Conservation (phyloP, 768 basidiomycete genomes). For the Coprinopsis sp. region DNA sequence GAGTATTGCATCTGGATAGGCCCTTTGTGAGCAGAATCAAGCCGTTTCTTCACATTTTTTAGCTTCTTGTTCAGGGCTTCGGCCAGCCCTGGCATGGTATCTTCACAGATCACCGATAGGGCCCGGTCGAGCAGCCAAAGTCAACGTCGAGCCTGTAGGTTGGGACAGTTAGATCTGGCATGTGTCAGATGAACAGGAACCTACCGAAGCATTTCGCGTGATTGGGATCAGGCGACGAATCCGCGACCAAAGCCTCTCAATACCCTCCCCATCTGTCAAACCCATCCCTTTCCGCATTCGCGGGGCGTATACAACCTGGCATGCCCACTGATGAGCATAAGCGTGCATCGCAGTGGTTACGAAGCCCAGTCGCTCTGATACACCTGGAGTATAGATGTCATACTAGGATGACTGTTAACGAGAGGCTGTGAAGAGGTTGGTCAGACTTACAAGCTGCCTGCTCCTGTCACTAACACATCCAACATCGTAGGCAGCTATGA, state of each 20-base stretch:
- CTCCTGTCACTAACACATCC: slow-evolving; percentile 26
- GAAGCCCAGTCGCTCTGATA: slow-evolving; percentile 19
- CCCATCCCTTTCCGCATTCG: slow-evolving; percentile 22
- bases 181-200: slow-evolving; percentile 6
- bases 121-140: slow-evolving; percentile 30
- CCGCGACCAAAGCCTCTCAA: slow-evolving; percentile 30
- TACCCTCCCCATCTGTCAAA: slow-evolving; percentile 30
- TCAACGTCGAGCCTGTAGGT: slow-evolving; percentile 14
- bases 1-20: too few relatives aligned
- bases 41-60: too few relatives aligned
- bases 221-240: slow-evolving; percentile 29
- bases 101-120: slow-evolving; percentile 19
- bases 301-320: slow-evolving; percentile 30
- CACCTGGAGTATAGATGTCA: slow-evolving; percentile 17
- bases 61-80: too few relatives aligned
- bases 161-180: background rate
- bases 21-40: too few relatives aligned
- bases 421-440: background rate
- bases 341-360: slow-evolving; percentile 34
- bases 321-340: slow-evolving; percentile 25
- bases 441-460: slow-evolving; percentile 17
- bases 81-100: too few relatives aligned
- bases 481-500: slow-evolving; percentile 25
- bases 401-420: slow-evolving; percentile 18
- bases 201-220: slow-evolving; percentile 25